Conservation (phyloP, 805 yeast species). For the Lipomyces japonicus region DNA sequence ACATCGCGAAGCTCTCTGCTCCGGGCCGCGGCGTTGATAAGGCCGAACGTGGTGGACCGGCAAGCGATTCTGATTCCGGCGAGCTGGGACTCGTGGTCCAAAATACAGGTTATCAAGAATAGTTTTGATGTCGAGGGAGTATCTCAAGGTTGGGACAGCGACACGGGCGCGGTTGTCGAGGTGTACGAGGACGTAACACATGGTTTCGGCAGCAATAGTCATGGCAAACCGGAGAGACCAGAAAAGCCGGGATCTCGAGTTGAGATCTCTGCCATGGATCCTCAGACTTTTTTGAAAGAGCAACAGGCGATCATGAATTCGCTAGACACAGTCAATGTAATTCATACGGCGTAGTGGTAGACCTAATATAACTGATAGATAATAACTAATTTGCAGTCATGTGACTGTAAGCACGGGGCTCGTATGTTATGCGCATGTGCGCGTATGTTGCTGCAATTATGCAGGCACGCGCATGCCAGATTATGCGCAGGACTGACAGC, state of each 20-base stretch:
- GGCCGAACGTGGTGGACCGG: slow-evolving; percentile 29
- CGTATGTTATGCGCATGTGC: too few relatives aligned
- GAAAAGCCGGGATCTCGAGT: too few relatives aligned
- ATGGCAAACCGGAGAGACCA: too few relatives aligned
- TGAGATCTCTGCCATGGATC: not conserved
- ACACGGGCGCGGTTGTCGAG: slow-evolving; percentile 19
- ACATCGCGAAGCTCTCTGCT: slow-evolving; percentile 1
- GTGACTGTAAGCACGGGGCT: too few relatives aligned
- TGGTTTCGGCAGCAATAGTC: slow-evolving; percentile 22
- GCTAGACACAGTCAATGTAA: too few relatives aligned
- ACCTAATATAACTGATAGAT: too few relatives aligned
- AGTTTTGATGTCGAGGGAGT: slow-evolving; percentile 30
- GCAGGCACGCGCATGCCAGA: too few relatives aligned
- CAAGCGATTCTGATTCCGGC: slow-evolving; percentile 33
- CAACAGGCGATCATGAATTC: slow-evolving; percentile 14
- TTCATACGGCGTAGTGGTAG: too few relatives aligned
- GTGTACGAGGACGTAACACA: slow-evolving; percentile 28
- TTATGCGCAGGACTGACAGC: too few relatives aligned
- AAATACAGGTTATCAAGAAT: slow-evolving; percentile 32
- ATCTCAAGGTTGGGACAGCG: slow-evolving; percentile 30
- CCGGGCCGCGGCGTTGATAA: slow-evolving; percentile 13
- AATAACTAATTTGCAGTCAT: too few relatives aligned
- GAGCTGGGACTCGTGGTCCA: slow-evolving; percentile 39
- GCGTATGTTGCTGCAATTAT: too few relatives aligned
- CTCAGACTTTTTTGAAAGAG: slow-evolving; percentile 20